Conservation (phyloP, 176 grass and related monocot genomes). For the Pontederia paniculata region DNA sequence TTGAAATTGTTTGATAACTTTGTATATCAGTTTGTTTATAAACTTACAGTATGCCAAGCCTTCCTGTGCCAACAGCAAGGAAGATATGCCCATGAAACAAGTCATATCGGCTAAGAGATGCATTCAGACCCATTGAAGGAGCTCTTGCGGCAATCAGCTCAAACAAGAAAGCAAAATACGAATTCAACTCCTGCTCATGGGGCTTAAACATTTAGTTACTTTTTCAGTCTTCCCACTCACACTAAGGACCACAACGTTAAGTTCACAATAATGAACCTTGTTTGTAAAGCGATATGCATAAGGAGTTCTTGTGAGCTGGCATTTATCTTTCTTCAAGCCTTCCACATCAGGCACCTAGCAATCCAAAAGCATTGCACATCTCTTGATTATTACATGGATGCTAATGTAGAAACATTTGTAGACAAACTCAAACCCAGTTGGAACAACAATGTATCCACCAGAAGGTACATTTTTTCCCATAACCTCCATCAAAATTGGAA, state of each 20-base stretch:
- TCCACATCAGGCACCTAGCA: conserved; percentile 78
- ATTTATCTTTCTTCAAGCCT: conserved; percentile 42
- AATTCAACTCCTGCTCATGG: conserved; percentile 67
- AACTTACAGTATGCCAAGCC: conserved; percentile 82
- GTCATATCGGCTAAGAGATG: conserved; percentile 60
- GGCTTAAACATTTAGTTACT: conserved; percentile 9
- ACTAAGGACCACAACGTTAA: background rate
- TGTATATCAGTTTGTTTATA: background rate
- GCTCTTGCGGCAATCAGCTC: conserved; percentile 54
- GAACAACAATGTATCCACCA: no score
- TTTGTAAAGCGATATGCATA: conserved; percentile 58
- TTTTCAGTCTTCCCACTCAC: background rate
- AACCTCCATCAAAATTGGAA: no score
- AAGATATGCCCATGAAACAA: conserved; percentile 91
- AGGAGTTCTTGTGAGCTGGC: conserved; percentile 68
- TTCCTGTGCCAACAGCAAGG: conserved; percentile 49
- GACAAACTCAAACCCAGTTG: no score
- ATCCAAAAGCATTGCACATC: background rate
- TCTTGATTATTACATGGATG: background rate
- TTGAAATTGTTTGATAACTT: background rate
- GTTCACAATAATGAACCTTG: conserved; percentile 23
- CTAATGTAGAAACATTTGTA: background rate
- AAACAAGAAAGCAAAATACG: conserved; percentile 78
- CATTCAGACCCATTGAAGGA: conserved; percentile 63
- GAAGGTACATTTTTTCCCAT: no score